phyloP scores from a whole-genome alignment of 495 filamentous ascomycete species.

The Lepidopterella palustris region DNA sequence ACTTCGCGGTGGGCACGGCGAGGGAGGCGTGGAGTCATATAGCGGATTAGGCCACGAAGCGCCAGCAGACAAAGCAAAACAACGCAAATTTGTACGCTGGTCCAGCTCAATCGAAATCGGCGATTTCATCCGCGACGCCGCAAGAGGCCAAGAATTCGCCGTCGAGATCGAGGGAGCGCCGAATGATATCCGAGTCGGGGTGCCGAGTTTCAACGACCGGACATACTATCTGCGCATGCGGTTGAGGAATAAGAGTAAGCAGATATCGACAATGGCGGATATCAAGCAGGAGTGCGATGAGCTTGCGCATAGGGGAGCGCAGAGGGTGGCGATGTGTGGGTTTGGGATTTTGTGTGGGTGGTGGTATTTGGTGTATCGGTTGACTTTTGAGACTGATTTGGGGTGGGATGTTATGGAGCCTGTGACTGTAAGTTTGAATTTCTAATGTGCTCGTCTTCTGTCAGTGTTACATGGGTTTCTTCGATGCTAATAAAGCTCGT shows the following conservation, averaged over 20 bases:
- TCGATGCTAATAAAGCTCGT: too few relatives aligned
- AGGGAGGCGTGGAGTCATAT: constrained; percentile 55
- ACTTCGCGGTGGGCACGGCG: constrained; percentile 37
- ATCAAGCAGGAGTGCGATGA: constrained; percentile 79
- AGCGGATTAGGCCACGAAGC: constrained; percentile 52
- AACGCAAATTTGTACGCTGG: constrained; percentile 75
- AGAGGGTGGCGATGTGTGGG: constrained; percentile 72
- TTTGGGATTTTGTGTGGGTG: constrained; percentile 64
- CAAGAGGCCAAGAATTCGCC: constrained; percentile 74
- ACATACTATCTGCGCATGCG: constrained; percentile 78
- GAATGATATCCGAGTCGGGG: constrained; percentile 64
- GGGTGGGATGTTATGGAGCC: constrained; percentile 94
- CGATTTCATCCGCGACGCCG: constrained; percentile 90
- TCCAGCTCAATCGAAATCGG: constrained; percentile 82
- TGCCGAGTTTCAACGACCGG: constrained; percentile 82
- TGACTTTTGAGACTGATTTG: constrained; percentile 70
- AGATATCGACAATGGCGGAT: constrained; percentile 58
- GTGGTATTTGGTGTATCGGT: constrained; percentile 72
- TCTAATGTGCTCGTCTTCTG: too few relatives aligned
- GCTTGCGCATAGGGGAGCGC: constrained; percentile 66
- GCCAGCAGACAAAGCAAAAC: constrained; percentile 31
- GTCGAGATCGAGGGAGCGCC: constrained; percentile 71
- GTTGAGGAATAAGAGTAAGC: constrained; percentile 61
- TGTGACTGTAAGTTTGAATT: constrained; percentile 48
- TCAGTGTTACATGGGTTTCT: too few relatives aligned